phyloP scores from a whole-genome alignment of 202 grass and related monocot genomes.

The Carex arenaria region DNA sequence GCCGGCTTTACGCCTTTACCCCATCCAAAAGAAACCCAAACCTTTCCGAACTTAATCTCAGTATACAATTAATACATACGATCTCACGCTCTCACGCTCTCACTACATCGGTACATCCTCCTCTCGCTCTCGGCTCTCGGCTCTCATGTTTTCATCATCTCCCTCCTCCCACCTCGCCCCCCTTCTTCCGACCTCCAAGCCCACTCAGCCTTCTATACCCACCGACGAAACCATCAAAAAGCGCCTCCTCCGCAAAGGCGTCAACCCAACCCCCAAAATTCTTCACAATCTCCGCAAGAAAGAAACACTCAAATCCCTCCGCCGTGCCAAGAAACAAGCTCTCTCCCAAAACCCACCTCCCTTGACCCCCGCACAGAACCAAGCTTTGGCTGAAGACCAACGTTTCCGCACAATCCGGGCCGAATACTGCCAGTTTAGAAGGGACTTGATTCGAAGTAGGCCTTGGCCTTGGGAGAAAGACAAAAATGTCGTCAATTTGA shows the following conservation, averaged over 20 bases:
- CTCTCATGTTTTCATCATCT: constrained; percentile 32
- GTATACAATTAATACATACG: too few relatives aligned
- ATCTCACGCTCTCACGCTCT: too few relatives aligned
- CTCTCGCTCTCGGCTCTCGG: too few relatives aligned
- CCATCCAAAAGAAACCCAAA: too few relatives aligned
- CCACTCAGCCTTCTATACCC: constrained; percentile 20
- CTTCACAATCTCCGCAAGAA: constrained; percentile 86
- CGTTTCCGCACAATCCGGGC: constrained; percentile 45
- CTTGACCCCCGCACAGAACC: constrained; percentile 16
- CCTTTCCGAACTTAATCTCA: too few relatives aligned
- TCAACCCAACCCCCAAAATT: constrained; percentile 69
- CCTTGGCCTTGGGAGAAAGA: constrained; percentile 63
- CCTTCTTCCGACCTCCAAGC: constrained; percentile 13
- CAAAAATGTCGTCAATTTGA: constrained; percentile 12
- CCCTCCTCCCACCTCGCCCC: constrained; percentile 19
- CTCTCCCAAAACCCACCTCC: background rate
- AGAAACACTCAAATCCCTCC: constrained; percentile 69
- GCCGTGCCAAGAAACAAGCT: constrained; percentile 50
- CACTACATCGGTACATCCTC: background rate
- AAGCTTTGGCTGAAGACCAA: constrained; percentile 40
- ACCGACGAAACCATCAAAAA: constrained; percentile 43
- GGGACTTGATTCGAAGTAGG: constrained; percentile 37
- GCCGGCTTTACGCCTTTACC: too few relatives aligned
- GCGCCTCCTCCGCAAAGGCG: constrained; percentile 60
- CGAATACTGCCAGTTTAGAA: constrained; percentile 53